Base-by-base conservation (phyloP, 306 rosid species). In the Albizia julibrissin region DNA sequence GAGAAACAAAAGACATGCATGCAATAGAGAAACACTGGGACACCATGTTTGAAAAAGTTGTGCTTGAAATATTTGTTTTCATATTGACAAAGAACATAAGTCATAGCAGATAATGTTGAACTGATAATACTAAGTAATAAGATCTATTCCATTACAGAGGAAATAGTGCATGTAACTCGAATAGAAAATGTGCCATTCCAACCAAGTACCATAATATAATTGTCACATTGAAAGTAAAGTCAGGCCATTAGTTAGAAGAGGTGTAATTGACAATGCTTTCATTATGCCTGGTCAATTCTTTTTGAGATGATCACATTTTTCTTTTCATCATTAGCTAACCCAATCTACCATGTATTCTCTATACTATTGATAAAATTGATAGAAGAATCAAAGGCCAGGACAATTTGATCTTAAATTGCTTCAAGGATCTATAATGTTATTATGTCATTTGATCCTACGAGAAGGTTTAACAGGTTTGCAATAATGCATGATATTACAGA, bases 41-140 rank as follows among this genome's bases (percentile, higher is more conserved):
- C 80, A 79, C 26, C 47, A 69, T 43, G 50, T 40, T 39, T 62
- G 29, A 33, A 74, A 61, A 62, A 47, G 27, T 37, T 78, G 42
- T 47, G 24, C 78, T 43, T 46, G 21, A 19, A 58, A 24, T 46
- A 54, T 72, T 73, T 78, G 70, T 73, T 43, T 69, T 34, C 10
- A 62, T 34, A 68, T 47, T 66, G 37, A 34, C 52, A 33, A 33
- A 69, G 72, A 58, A 78, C 76, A 47, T 61, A 37, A 31, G 24
- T 31, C 64, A 29, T 0, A 47, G 42, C 42, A 26, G 61, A 27
- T 10, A 27, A 10, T 47, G 12, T 46, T 47, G 15, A 9, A 21
- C 62, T 46, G 42, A 10, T 14, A 70, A n/a, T 43, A 24, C n/a
- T 10, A 10, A 22, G 5, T 24, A 40, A 21, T 44, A 8, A 21